Evolutionary conservation across 495 filamentous ascomycete genomes (phyloP), one percentile per base, ranked within the genome.

Genomic region (Clohesyomyces aquaticus): DNA sequence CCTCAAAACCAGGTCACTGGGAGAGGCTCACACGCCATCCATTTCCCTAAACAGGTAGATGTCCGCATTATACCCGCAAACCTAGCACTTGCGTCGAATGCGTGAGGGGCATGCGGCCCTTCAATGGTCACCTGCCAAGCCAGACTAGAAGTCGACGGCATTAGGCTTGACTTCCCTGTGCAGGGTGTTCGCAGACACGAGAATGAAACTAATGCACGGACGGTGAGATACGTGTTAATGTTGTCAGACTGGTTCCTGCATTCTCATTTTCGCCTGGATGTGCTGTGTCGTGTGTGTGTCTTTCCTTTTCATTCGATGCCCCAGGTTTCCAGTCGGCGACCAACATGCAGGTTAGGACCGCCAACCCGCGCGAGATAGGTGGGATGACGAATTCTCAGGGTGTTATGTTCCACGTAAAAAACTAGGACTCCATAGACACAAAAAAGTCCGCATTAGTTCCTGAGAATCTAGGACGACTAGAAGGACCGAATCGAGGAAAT

Each of bases 251-350:
- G 8, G 21, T 47, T 18, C 21, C 14, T 47, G 43, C 43, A 47
- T 18, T 18, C 43, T 47, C 43, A 4, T 47, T 4, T 47, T 47
- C 43, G 43, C 43, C 18, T 47, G 43, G 43, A 47, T 47, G 21
- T 47, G 35, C 9, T n/a, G n/a, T 42, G n/a, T 42, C n/a, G 35
- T n/a, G n/a, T 42, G 35, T 9, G 9, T 47, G 43, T 47, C 4
- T 4, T 18, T 4, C 43, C 18, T 18, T 47, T n/a, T 6, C 32
- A 38, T 38, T 38, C 32, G 14, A 6, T 6, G 6, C 6, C 32
- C 32, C 32, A 6, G 32, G 32, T n/a, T n/a, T n/a, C n/a, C n/a
- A 38, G 32, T 38, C 32, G 32, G 32, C 6, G 32, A 38, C 32
- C 32, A 14, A 38, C 32, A 38, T 38, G 32, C 32, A 38, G 32